phyloP scores from a whole-genome alignment of 148 eudicot species.

The Rhododendron ferrugineum region DNA sequence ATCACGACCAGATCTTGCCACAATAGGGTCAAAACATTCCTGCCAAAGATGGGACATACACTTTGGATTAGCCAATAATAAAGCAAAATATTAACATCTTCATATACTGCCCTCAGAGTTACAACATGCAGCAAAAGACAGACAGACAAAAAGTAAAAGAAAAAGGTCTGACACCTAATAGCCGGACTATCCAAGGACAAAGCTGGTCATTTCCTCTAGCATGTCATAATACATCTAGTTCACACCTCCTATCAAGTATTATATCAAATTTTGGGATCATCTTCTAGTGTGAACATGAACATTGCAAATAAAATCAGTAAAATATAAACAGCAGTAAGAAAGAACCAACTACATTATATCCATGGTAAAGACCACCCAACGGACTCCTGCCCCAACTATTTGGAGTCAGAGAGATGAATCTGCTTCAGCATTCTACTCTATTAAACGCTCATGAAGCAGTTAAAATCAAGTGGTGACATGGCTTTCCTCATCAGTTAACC shows the following conservation, averaged over 20 bases:
- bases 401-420: neutral
- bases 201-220: neutral
- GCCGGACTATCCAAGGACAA: neutral
- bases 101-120: neutral
- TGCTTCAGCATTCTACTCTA: neutral
- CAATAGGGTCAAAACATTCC: slow-evolving; percentile 95
- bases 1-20: slow-evolving; percentile 76
- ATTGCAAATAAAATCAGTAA: neutral
- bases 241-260: neutral
- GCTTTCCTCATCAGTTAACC: neutral
- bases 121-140: neutral
- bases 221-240: neutral
- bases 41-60: slow-evolving; percentile 22
- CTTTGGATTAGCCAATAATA: neutral
- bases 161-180: neutral
- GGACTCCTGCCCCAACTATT: neutral
- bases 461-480: neutral
- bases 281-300: neutral
- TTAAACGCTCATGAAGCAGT: neutral
- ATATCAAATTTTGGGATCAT: neutral
- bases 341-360: neutral
- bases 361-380: neutral
- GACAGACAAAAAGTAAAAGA: neutral
- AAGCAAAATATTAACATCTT: neutral
- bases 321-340: slow-evolving; percentile 3